Evolutionary conservation across 768 basidiomycete species (phyloP), one percentile per base, ranked within the genome.

Genomic region (Mrakia gelida): DNA sequence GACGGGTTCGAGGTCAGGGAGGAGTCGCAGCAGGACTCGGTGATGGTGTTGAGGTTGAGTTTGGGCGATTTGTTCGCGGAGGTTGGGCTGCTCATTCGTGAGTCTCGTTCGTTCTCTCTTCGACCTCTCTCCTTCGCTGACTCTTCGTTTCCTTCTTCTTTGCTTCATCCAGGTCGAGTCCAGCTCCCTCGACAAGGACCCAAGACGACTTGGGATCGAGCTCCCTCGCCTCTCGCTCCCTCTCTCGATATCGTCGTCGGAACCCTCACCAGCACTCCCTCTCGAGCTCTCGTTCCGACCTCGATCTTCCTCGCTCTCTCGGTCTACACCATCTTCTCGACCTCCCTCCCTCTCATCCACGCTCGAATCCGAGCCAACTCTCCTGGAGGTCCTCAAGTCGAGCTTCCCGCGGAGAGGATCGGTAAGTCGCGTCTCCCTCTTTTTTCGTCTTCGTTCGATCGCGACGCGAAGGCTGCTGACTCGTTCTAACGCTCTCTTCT

Each of bases 171-270:
- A 75, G 75, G 65, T 11, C 75, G 75, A n/a, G 75, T 75, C 13
- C 74, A 75, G 16, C 74, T 75, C 11, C 74, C 63, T 41, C 74
- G 74, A 28, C 65, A 63, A 23, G 65, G 75, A 52, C 65, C 63
- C 23, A 63, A 52, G 28, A 18, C 63, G 21, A 32, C 21, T 16
- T 65, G 41, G 34, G 65, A 49, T n/a, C n/a, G 41, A 61, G 65
- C 63, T 28, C 45, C 18, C n/a, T 67, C 65, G 28, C 21, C 63
- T 18, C 75, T 75, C 32, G 49, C 34, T 5, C 75, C 45, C 15
- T 65, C 63, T 18, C 10, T 75, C 49, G 45, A 30, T 3, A 52
- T 68, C 63, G 75, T 43, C 49, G 13, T 26, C 21, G 21, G 56
- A 1, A 32, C 52, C 4, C 30, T 67, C 65, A 34, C 63, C 49